Evolutionary conservation across 768 basidiomycete genomes (phyloP), one percentile per base, ranked within the genome.

Genomic region (Termitomyces sp.): DNA sequence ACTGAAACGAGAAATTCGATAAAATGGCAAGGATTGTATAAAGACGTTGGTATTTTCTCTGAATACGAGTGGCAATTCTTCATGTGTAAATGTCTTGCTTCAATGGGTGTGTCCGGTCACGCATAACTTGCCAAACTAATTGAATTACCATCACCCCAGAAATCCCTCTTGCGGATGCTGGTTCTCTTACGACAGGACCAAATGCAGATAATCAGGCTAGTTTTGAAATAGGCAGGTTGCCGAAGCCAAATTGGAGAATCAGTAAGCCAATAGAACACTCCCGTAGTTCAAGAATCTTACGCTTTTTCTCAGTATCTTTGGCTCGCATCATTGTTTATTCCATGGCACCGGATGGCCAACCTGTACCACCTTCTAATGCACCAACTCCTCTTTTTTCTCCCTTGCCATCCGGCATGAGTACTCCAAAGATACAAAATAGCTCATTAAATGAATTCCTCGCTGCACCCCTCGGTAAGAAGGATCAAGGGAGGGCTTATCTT

Each of bases 311-410:
- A 91, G 90, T 84, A 49, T 92, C 91, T 12, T 74, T 96, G 53
- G 92, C 94, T 12, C 81, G 84, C 39, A 87, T 95, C 57, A 88
- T 96, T 58, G 88, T 95, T 3, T 94, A 93, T 71, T 94, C 91
- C 4, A 95, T 97, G 87, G 78, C 86, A 0, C 78, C 78, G 3
- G 89, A 91, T 66, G 79, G 85, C 12, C 60, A 76, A 22, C 77
- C 86, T 41, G 73, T 79, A 3, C 81, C 84, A 0, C 68, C 77
- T 0, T 92, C 92, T 0, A 83, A 77, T 59, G 76, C 80, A 3
- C 80, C 86, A 1, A 95, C 93, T 0, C 93, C 94, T 2, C 67
- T 83, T 41, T 84, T 86, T 57, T 91, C 92, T 8, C 91, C 92
- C 0, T 67, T 81, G 27, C 78, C 83, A 7, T 88, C 87, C 0